Evolutionary conservation across 1,284 basidiomycete species (phyloP).

Genomic region (Trametes hirsuta): DNA sequence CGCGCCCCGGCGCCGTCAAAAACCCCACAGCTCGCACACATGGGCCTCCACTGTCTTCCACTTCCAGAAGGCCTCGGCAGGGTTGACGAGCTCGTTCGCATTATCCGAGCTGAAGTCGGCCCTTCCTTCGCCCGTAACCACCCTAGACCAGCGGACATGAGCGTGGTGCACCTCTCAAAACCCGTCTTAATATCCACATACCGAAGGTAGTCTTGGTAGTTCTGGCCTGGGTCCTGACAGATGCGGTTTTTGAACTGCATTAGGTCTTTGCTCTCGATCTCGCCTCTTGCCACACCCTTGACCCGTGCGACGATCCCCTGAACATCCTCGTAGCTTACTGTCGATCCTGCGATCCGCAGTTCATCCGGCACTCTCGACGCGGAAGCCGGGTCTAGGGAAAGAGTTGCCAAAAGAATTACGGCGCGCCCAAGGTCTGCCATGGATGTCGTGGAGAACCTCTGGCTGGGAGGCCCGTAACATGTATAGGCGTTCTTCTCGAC

Average conservation of each 20-base stretch:
- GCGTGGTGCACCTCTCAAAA: no score
- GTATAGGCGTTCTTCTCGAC: constrained; percentile 15
- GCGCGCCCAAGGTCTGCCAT: constrained; percentile 23
- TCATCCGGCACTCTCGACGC: constrained; percentile 22
- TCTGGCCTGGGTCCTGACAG: constrained; percentile 6
- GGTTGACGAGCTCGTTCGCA: constrained; percentile 33
- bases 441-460: constrained; percentile 23
- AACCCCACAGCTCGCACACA: neutral
- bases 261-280: constrained; percentile 16
- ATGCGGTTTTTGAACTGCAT: constrained; percentile 15
- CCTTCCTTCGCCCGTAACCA: constrained; percentile 34
- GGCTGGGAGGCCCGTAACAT: constrained; percentile 17
- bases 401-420: constrained; percentile 10
- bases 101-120: constrained; percentile 33
- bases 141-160: constrained; percentile 15
- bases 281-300: constrained; percentile 13
- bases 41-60: constrained; percentile 32
- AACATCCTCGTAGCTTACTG: constrained; percentile 8
- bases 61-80: constrained; percentile 31
- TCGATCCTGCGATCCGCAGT: constrained; percentile 20
- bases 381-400: constrained; percentile 14
- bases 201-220: constrained; percentile 2
- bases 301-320: constrained; percentile 4
- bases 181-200: neutral
- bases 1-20: neutral